Base-by-base conservation (phyloP, 768 basidiomycete genomes). In the Suillus americanus region DNA sequence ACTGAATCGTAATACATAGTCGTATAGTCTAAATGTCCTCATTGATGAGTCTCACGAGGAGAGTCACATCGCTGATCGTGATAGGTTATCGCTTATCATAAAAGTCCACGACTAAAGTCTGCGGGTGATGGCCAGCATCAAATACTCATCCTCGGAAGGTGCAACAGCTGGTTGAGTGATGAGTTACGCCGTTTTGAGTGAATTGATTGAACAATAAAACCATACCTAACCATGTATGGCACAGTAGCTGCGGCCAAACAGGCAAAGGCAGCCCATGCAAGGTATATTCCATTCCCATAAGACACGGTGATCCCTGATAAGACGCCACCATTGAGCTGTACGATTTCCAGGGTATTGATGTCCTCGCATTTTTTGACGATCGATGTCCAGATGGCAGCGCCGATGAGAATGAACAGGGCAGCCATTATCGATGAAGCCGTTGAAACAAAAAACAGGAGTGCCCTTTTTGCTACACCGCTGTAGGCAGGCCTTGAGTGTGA, bases 181-280 rank as follows among this genome's bases (percentile, higher is more conserved):
- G 43, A 25, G 13, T 40, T 3, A 30, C 63, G 33, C 64, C 60
- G 48, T 51, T n/a, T n/a, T 4, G 16, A 13, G 18, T 3, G 12
- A 23, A 30, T 25, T 9, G 13, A n/a, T n/a, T 13, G 61, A 25
- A 48, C n/a, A 35, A 62, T 53, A 63, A 8, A 50, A 8, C 73
- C 87, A 53, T 66, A 91, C 91, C 87, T 92, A 69, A 92, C 82
- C 81, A 91, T 83, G 72, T 92, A 94, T 16, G 92, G 92, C 48
- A 90, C 72, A 59, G 87, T 78, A 1, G 92, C 91, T 23, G 82
- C 79, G 43, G 86, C 74, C 43, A 93, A 79, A 72, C 84, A 85
- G 33, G 82, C 89, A 72, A 90, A 91, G 4, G 90, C 84, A 1
- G 88, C 89, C 92, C 92, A 94, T 10, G 85, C 78, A 53, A 94